These are phyloP conservation scores for Periglandula ipomoeae DNA, from an alignment of 2,329 filamentous ascomycete genomes.

Conservation along the genomic window DNA sequence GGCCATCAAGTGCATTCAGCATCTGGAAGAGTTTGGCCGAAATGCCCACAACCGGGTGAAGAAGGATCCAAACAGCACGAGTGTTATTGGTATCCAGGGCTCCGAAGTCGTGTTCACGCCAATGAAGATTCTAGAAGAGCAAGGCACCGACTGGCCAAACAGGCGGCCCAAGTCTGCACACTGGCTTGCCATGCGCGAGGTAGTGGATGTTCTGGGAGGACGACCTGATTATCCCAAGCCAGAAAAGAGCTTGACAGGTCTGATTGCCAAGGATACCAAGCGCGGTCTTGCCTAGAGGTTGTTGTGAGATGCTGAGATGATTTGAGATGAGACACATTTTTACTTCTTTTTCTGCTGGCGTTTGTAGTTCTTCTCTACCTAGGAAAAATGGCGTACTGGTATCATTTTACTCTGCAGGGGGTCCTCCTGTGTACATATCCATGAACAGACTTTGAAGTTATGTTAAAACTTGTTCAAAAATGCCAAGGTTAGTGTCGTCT, in stretches of 20 bases:
- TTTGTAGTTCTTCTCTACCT: no score
- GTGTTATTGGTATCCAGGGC: conserved; percentile 88
- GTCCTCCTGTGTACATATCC: no score
- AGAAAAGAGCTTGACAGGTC: conserved; percentile 39
- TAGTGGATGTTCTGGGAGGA: conserved; percentile 78
- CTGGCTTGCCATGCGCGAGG: conserved; percentile 72
- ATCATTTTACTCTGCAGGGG: no score
- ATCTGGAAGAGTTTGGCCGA: conserved; percentile 69
- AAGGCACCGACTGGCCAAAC: conserved; percentile 89
- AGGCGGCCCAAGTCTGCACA: conserved; percentile 74
- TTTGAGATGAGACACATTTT: background rate
- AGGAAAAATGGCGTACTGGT: no score
- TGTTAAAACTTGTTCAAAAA: no score
- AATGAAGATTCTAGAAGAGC: conserved; percentile 71
- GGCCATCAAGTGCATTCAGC: conserved; percentile 88
- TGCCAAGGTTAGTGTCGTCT: no score
- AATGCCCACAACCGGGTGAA: conserved; percentile 59
- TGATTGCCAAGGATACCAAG: conserved; percentile 52
- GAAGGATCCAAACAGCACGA: conserved; percentile 61
- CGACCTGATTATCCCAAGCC: conserved; percentile 47
- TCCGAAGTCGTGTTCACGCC: conserved; percentile 81
- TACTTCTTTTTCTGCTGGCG: no score
- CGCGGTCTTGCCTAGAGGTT: conserved; percentile 30
- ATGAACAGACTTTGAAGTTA: no score
- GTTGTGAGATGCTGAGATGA: background rate